Conservation (phyloP, 352 stramenopile genomes). For the Pythium periplocum region DNA sequence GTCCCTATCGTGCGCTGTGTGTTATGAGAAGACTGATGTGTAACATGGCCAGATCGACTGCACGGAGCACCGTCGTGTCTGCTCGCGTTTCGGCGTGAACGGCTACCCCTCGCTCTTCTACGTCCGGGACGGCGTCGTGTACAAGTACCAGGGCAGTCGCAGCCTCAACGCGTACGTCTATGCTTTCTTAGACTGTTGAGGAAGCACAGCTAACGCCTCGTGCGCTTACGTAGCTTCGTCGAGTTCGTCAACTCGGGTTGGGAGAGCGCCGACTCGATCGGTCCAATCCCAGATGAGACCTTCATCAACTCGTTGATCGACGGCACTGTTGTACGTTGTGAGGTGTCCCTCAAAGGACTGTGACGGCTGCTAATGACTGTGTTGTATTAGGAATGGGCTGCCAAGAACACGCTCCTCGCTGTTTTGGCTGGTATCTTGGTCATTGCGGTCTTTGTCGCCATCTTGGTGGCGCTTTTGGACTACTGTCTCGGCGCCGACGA, state of each 20-base stretch:
- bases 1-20: no score
- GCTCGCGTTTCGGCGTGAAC: slow-evolving; percentile 77
- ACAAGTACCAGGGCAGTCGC: slow-evolving; percentile 71
- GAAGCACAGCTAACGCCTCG: background rate
- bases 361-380: no score
- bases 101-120: slow-evolving; percentile 79
- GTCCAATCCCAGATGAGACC: slow-evolving; percentile 27
- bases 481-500: slow-evolving; percentile 33
- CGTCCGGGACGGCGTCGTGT: slow-evolving; percentile 65
- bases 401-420: slow-evolving; percentile 27
- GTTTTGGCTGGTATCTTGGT: slow-evolving; percentile 26
- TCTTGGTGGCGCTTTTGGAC: slow-evolving; percentile 31
- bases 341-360: no score
- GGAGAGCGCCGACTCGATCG: slow-evolving; percentile 23
- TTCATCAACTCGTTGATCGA: slow-evolving; percentile 21
- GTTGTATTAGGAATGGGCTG: slow-evolving; percentile 24
- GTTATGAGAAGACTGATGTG: no score
- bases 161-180: slow-evolving; percentile 51
- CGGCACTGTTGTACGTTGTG: slow-evolving; percentile 9
- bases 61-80: slow-evolving; percentile 75
- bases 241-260: slow-evolving; percentile 23
- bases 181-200: background rate
- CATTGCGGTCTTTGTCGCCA: slow-evolving; percentile 31
- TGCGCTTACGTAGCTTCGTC: slow-evolving; percentile 13
- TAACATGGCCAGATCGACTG: slow-evolving; percentile 32